A percentile compares a stretch with the other conserved stretches of the same genome.
These are phyloP conservation scores for Nemania serpens DNA, from an alignment of 2,329 filamentous ascomycete species.

Conservation along the genomic window DNA sequence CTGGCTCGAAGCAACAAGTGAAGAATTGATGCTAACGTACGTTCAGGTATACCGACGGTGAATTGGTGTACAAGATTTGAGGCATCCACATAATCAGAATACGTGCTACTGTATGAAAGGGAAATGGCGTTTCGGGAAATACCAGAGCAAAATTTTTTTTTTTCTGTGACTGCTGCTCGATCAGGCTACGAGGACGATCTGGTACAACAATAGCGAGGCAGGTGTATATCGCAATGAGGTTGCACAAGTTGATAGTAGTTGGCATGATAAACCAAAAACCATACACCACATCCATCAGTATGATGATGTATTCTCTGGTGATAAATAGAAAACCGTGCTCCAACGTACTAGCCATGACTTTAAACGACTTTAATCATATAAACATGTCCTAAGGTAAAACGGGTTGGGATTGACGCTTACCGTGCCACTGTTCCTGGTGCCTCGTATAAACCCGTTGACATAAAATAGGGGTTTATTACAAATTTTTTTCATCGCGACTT, in stretches of 20 bases:
- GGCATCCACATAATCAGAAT: not conserved
- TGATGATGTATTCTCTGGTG: not conserved
- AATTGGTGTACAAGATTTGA: conserved; percentile 42
- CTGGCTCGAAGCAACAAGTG: not conserved
- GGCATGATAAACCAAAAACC: too few relatives aligned
- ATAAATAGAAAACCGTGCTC: not conserved
- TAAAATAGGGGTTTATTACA: too few relatives aligned
- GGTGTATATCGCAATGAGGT: conserved; percentile 4
- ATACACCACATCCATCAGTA: not conserved
- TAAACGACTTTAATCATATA: not conserved
- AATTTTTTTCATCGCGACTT: too few relatives aligned
- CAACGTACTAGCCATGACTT: not conserved
- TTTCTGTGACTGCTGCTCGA: conserved; percentile 1
- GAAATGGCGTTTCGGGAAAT: conserved; percentile 22
- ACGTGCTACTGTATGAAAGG: conserved; percentile 12
- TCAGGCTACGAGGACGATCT: not conserved
- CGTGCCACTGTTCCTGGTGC: too few relatives aligned
- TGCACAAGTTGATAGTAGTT: not conserved
- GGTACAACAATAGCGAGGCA: not conserved
- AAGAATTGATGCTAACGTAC: conserved; percentile 28
- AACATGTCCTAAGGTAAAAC: not conserved
- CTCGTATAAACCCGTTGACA: too few relatives aligned
- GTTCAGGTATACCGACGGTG: conserved; percentile 42
- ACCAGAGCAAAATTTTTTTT: conserved; percentile 2
- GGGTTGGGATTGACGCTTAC: too few relatives aligned